Evolutionary conservation across 1,284 basidiomycete genomes (phyloP), one percentile per base, ranked within the genome.

Genomic region (Cutaneotrichosporon sp.): DNA sequence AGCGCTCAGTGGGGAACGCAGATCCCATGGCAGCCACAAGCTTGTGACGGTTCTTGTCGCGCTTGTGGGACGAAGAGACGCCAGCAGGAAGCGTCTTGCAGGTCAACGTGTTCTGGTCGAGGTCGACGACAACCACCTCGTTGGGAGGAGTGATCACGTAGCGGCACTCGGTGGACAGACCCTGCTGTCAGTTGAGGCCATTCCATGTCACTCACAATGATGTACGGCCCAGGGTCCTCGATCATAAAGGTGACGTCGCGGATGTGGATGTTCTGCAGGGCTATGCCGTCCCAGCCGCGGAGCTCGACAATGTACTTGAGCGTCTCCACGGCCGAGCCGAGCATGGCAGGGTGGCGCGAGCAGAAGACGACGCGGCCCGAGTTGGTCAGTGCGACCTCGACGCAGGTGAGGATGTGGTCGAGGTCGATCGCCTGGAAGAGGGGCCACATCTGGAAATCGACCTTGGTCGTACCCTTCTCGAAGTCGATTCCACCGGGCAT

Each of bases 371-470:
- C 82, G 29, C 92, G 87, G 22, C 95, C 95, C 10, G 92, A 92
- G 6, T 92, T 92, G n/a, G 93, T 87, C 38, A 98, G 83, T 0
- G 94, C 95, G 69, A 97, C 46, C 85, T 98, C 95, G 74, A 92
- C 92, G 62, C 93, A 90, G 27, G 91, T 94, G 61, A 98, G 80
- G 64, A 98, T 90, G 73, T 97, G 94, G 76, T 97, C 95, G 62
- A 97, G 86, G 70, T 94, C 94, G 62, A 98, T 80, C 66, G 90
- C 90, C 76, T 95, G 92, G 85, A 98, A 97, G 58, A 98, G 76
- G 0, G 95, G 95, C 93, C 94, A 98, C 87, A 97, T 92, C 53
- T 93, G 92, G 75, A 95, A 95, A 72, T 83, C 78, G 56, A 80
- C 77, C 50, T 78, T 73, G 55, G 80, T 69, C 34, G 80, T 64